phyloP scores from a whole-genome alignment of 2,329 filamentous ascomycete genomes.

The Trichoderma aggressivum region DNA sequence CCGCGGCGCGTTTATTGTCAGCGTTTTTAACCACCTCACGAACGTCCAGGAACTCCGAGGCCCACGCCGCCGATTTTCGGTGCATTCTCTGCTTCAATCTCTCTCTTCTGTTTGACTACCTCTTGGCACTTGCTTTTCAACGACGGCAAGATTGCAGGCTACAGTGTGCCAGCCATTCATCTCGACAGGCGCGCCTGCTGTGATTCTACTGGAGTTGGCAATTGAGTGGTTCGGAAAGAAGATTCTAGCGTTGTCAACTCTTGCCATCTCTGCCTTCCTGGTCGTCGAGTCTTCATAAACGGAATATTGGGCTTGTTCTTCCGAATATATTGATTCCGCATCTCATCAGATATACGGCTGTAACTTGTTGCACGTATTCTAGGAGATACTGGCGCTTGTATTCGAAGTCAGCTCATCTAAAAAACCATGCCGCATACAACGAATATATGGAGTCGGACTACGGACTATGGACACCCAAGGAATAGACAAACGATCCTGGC shows the following conservation, averaged over 20 bases:
- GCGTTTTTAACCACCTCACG: neutral
- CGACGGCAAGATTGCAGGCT: neutral
- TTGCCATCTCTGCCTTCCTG: neutral
- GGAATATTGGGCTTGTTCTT: neutral
- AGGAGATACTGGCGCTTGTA: neutral
- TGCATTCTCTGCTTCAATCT: neutral
- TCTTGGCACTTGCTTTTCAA: neutral
- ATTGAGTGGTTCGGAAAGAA: neutral
- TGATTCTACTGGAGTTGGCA: neutral
- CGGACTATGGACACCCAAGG: conserved; percentile 18
- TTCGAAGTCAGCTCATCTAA: neutral
- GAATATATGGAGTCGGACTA: neutral
- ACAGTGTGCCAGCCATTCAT: neutral
- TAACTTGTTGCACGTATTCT: neutral
- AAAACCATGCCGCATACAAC: conserved; percentile 2
- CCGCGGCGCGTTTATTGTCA: neutral
- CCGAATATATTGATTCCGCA: neutral
- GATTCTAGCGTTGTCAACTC: neutral
- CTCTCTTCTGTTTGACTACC: neutral
- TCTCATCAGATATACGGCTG: neutral
- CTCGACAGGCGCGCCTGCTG: neutral
- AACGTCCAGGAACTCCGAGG: neutral
- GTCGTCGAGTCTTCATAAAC: neutral
- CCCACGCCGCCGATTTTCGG: neutral
- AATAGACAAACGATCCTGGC: conserved; percentile 24